Evolutionary conservation across 768 basidiomycete species (phyloP), one percentile per base, ranked within the genome.

Genomic region (Cantharellus anzutake): DNA sequence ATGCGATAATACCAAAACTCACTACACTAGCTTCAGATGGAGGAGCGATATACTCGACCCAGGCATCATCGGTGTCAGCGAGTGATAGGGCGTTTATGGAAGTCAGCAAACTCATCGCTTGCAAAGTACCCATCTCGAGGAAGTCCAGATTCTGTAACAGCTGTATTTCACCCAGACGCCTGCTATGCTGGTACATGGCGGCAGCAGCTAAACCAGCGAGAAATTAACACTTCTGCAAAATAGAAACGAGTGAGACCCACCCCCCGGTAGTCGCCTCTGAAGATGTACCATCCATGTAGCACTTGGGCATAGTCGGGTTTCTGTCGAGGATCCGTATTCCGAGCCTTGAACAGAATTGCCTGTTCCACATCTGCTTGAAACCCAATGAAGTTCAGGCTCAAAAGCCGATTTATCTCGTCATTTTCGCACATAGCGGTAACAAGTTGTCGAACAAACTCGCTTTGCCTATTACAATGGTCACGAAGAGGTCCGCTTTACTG

Each of bases 401-500:
- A 80, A 7, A 98, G 75, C 63, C 77, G 77, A 57, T 84, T 83
- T 16, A 91, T 79, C 41, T 86, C 82, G 66, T 84, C 78, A 60
- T 83, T 82, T 68, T 96, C 91, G 68, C 94, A 97, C 87, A 97
- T 94, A 64, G 81, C 80, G 65, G 90, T 84, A 61, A 91, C 82
- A 56, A 99, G 75, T 62, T 86, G 83, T 56, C 81, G 80, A 35
- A 88, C 78, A 66, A 81, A 84, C 63, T 92, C 90, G 56, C 80
- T 80, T 73, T 83, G 86, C 66, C 92, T 96, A 69, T 42, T 51
- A 7, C 4, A 4, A 57, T 14, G 57, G 11, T 11, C 11, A 11
- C 14, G 52, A 16, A 40, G 59, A n/a, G 59, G 59, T 16, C 29
- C 5, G 41, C 35, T 11, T 20, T 38, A 57, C 39, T 60, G 34